These are phyloP conservation scores for Botrytis paeoniae DNA, from an alignment of 2,329 filamentous ascomycete genomes.

Conservation along the genomic window DNA sequence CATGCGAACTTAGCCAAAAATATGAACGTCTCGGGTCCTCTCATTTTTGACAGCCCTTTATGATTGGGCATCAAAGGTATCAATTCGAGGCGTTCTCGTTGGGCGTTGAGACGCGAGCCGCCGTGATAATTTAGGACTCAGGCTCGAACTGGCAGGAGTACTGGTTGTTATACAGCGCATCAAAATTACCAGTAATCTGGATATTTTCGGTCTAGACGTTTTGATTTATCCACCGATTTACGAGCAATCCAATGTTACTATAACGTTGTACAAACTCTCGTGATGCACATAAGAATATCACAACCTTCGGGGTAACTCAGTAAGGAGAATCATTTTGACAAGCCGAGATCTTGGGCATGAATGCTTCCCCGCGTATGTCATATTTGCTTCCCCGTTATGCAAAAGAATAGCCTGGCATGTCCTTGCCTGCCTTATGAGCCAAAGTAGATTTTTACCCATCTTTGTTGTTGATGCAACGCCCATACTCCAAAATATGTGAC, in stretches of 20 bases:
- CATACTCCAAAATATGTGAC: conserved; percentile 20
- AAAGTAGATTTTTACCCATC: conserved; percentile 24
- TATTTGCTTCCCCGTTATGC: conserved; percentile 25
- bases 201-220: conserved; percentile 18
- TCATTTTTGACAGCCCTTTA: conserved; percentile 29
- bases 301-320: conserved; percentile 19
- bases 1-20: conserved; percentile 25
- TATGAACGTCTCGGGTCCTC: conserved; percentile 21
- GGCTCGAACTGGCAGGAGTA: conserved; percentile 24
- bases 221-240: not conserved
- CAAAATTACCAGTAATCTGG: conserved; percentile 37
- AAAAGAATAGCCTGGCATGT: conserved; percentile 11
- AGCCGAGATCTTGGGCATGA: conserved; percentile 27
- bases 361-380: conserved; percentile 29
- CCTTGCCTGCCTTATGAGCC: conserved; percentile 30
- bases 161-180: conserved; percentile 52
- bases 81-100: conserved; percentile 31
- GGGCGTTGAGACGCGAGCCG: conserved; percentile 34
- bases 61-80: conserved; percentile 36
- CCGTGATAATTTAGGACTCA: conserved; percentile 24
- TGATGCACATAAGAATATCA: conserved; percentile 24
- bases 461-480: conserved; percentile 31
- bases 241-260: conserved; percentile 21
- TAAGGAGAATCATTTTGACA: conserved; percentile 15
- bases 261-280: conserved; percentile 32